Base-by-base conservation (phyloP, 2,329 filamentous ascomycete species). In the Pleoardoris graminearum region DNA sequence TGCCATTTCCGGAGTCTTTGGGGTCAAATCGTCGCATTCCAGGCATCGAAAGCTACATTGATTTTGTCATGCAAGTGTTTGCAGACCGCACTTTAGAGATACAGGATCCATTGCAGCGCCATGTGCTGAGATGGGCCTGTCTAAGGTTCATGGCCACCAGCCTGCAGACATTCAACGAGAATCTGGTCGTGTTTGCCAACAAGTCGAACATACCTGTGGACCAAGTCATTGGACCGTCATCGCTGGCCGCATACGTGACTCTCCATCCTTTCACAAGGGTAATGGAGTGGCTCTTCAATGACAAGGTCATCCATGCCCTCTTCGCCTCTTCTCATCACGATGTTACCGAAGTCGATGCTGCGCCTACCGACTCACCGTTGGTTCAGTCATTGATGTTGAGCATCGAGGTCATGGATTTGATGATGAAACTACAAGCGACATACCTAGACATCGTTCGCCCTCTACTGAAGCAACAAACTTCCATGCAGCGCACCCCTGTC, bases 211-310 rank as follows among this genome's bases (percentile, higher is more conserved):
- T 95, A 25, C 79, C 84, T 22, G 85, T 96, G 14, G 91, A 97
- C 69, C 76, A 82, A 8, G 84, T 88, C 14, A 90, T 96, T 59
- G 82, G 82, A 36, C 82, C 90, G 3, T 88, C 87, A 2, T 89
- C 89, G 50, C 79, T 97, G 4, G 84, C 86, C 44, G 82, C 83
- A 5, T 99, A 99, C 69, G 85, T 94, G 53, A 85, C 86, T 21
- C 82, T 96, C 48, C 95, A 99, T 75, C 93, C 95, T 0, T 99
- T 97, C 67, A 86, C 90, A 3, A 85, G 95, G 53, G 87, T 96
- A 14, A 97, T 97, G 89, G 94, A 99, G 69, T 97, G 94, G 91
- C 84, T 99, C 75, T 96, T 96, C 74, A 97, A 96, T 68, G 90
- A 95, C 66, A 90, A 88, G 59, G 90, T 97, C 19, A 85, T 96